phyloP scores from a whole-genome alignment of 441 rosid genomes.

The Corymbia citriodora region DNA sequence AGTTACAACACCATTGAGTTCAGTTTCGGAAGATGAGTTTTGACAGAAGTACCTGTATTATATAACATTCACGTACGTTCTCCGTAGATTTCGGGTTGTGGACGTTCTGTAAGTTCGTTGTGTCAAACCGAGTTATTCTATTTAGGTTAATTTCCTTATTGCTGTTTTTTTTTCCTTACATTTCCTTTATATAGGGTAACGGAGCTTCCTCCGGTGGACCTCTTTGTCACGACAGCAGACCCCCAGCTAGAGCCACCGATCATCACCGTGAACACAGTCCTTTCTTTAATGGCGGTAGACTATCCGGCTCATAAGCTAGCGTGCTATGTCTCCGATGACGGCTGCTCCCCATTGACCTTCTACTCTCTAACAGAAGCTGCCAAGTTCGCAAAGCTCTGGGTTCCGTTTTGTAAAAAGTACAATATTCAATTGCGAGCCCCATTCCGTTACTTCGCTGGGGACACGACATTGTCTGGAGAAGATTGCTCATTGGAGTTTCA shows the following conservation, averaged over 20 bases:
- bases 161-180: not conserved
- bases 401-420: conserved; percentile 67
- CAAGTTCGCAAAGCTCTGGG: conserved; percentile 69
- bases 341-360: conserved; percentile 53
- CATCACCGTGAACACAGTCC: conserved; percentile 27
- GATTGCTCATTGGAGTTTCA: conserved; percentile 25
- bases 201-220: conserved; percentile 41
- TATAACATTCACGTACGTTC: not conserved
- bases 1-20: not conserved
- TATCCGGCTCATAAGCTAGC: conserved; percentile 70
- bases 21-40: not conserved
- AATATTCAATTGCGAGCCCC: conserved; percentile 57
- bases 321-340: conserved; percentile 78
- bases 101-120: not conserved
- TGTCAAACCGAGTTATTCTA: not conserved
- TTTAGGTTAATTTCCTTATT: not conserved
- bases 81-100: not conserved
- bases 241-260: conserved; percentile 41
- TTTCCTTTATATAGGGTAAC: conserved; percentile 7
- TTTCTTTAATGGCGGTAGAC: conserved; percentile 67
- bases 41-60: not conserved
- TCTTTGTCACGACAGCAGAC: conserved; percentile 60
- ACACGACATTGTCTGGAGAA: not conserved
- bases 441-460: conserved; percentile 45
- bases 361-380: conserved; percentile 53